These are phyloP conservation scores for Psilocybe azurescens DNA, from an alignment of 768 basidiomycete species.

Conservation along the genomic window DNA sequence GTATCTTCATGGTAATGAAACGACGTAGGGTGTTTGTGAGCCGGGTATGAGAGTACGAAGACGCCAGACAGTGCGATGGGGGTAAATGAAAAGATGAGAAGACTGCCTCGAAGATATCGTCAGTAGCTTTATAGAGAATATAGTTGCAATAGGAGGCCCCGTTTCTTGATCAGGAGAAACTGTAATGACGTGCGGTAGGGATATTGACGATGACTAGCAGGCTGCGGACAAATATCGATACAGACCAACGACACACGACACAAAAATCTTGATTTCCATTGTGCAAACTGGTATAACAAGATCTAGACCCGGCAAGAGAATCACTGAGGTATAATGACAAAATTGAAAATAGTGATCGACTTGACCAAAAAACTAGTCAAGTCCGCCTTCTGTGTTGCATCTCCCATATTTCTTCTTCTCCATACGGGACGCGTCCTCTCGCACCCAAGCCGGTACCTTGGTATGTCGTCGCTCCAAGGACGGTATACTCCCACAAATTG, in stretches of 20 bases:
- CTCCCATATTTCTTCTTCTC: conserved; percentile 62
- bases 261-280: background rate
- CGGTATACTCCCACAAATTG: conserved; percentile 52
- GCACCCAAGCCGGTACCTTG: conserved; percentile 20
- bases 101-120: background rate
- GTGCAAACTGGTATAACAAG: background rate
- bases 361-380: background rate
- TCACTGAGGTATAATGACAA: background rate
- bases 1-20: conserved; percentile 45
- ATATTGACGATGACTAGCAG: background rate
- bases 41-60: conserved; percentile 6
- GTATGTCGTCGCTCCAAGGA: conserved; percentile 42
- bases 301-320: background rate
- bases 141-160: background rate
- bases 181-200: conserved; percentile 2
- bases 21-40: conserved; percentile 13
- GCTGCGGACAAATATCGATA: background rate
- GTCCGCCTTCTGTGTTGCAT: conserved; percentile 43
- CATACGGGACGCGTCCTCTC: conserved; percentile 42
- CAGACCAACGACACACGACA: background rate
- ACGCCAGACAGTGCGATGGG: background rate
- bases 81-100: background rate
- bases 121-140: background rate
- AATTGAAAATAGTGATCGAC: background rate
- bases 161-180: conserved; percentile 8